Conservation (phyloP, 2,329 filamentous ascomycete genomes). For the Zymoseptoria brevis region DNA sequence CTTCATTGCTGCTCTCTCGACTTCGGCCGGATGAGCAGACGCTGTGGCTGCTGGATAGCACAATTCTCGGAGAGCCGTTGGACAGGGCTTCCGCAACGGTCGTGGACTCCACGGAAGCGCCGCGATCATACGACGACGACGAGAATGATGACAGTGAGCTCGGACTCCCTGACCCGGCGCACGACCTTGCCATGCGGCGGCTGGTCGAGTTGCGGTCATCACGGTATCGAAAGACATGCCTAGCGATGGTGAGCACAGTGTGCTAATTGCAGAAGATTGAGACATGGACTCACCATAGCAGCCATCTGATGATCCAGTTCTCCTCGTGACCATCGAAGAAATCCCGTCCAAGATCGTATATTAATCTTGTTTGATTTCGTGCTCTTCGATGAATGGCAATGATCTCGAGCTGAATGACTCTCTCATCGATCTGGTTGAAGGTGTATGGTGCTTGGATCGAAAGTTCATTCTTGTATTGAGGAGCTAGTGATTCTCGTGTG, state of each 20-base stretch:
- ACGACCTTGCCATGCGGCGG: not conserved
- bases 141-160: not conserved
- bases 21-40: not conserved
- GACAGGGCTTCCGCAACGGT: not conserved
- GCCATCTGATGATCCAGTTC: constrained; percentile 43
- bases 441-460: constrained; percentile 20
- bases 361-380: constrained; percentile 29
- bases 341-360: constrained; percentile 35
- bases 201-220: constrained; percentile 29
- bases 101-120: not conserved
- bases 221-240: constrained; percentile 40
- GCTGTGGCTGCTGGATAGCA: not conserved
- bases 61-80: not conserved
- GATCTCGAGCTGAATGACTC: constrained; percentile 36
- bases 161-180: not conserved
- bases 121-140: not conserved
- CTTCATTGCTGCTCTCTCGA: not conserved
- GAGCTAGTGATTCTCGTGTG: constrained; percentile 20
- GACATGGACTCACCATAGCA: constrained; percentile 19
- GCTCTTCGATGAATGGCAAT: constrained; percentile 32
- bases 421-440: constrained; percentile 39
- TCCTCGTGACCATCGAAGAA: constrained; percentile 30
- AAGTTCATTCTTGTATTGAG: constrained; percentile 6
- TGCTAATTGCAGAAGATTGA: not conserved
- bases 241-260: not conserved